Conservation (phyloP, 2,329 filamentous ascomycete species). For the Acrodontium crateriforme region DNA sequence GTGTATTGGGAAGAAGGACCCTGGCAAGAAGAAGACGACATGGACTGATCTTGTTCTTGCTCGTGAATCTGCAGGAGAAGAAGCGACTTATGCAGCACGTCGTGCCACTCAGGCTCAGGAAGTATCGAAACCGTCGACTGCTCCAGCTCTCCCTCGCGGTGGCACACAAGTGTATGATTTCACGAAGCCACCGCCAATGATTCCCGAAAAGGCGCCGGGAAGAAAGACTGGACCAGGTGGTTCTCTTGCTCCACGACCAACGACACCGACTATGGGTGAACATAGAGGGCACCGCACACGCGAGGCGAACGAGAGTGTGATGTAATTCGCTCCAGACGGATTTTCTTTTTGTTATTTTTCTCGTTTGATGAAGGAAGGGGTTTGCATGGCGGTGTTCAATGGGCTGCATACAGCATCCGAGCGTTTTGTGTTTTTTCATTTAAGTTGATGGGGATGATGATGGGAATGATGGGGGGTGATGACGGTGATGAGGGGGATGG, state of each 20-base stretch:
- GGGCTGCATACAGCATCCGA: too few relatives aligned
- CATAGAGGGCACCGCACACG: constrained; percentile 17
- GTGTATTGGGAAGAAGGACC: constrained; percentile 42
- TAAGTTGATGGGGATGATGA: too few relatives aligned
- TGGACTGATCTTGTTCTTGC: constrained; percentile 49
- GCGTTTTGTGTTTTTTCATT: too few relatives aligned
- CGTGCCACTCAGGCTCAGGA: constrained; percentile 4
- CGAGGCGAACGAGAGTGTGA: constrained; percentile 26
- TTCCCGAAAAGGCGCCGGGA: constrained; percentile 16
- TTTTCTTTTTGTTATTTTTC: too few relatives aligned
- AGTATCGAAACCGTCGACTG: too few relatives aligned
- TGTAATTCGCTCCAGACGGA: too few relatives aligned
- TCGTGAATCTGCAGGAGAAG: constrained; percentile 22
- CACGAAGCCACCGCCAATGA: constrained; percentile 14
- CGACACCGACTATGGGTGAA: constrained; percentile 21
- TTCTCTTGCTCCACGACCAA: constrained; percentile 8
- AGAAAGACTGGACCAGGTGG: constrained; percentile 5
- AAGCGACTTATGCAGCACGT: not conserved
- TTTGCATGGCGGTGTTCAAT: too few relatives aligned
- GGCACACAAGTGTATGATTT: constrained; percentile 15
- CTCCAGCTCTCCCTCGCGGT: not conserved
- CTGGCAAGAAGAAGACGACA: constrained; percentile 31
- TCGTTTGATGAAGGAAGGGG: too few relatives aligned
- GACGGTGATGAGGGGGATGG: too few relatives aligned
- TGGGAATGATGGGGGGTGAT: too few relatives aligned